Evolutionary conservation across 805 yeast genomes (phyloP), one percentile per base, ranked within the genome.

Genomic region (Kodamaea sagamina): DNA sequence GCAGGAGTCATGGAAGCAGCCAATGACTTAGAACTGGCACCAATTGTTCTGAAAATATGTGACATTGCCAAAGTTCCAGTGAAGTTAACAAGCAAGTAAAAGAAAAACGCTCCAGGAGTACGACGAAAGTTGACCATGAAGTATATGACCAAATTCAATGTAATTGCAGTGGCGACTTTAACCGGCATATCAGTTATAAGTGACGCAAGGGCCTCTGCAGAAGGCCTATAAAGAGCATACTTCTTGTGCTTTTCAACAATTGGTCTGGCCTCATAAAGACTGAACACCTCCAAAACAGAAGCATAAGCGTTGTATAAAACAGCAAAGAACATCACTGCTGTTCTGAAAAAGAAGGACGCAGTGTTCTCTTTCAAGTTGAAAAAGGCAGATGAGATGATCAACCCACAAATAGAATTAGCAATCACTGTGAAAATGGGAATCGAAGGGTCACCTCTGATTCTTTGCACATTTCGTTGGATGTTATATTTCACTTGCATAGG

Each of bases 211-310:
- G 88, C 85, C 55, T 85, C 92, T 3, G 87, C 81, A 10, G 88
- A 74, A 2, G 90, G 89, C 46, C 81, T 80, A 58, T 84, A 87
- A 45, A 86, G 73, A 0, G 88, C 81, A 52, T 82, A 86, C 38
- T 75, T 74, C 54, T 82, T 81, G 58, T 86, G 95, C 55, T 86
- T 86, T 52, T 76, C 77, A 19, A 84, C 74, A 48, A 86, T 79
- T 21, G 84, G 79, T 65, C 85, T 78, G 44, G 76, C 77, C 46
- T 78, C 77, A 53, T 79, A 82, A 43, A 81, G 65, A 7, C 75
- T 61, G 54, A 82, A 71, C 46, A 82, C 75, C 56, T 82, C 86
- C 49, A 81, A 76, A 51, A 81, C 66, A 3, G 85, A 71, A 22
- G 79, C 63, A 62, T 82, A 75, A 8, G 84, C 82, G 58, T 79